A percentile compares a stretch with the other conserved stretches of the same genome.
Evolutionary conservation across 2,329 filamentous ascomycete genomes (phyloP).

Genomic region (Orbilia oligospora): DNA sequence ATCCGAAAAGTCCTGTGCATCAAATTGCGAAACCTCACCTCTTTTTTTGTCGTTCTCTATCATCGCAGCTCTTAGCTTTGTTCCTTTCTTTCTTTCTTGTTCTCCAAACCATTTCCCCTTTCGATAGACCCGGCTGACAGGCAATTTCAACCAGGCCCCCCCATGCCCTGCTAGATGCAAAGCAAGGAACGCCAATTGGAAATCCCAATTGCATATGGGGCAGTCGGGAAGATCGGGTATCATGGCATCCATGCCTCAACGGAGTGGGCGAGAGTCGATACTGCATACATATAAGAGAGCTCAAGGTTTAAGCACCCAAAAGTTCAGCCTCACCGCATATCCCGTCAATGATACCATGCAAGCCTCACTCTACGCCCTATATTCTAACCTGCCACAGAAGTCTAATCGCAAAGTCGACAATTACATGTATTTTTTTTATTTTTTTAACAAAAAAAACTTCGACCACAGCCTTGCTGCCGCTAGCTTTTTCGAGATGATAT

Average conservation of each 20-base stretch:
- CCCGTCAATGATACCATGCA: not conserved
- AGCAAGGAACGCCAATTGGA: conserved; percentile 39
- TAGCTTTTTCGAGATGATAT: not conserved
- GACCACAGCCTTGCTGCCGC: too few species aligned
- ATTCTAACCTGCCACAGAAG: too few species aligned
- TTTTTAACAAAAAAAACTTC: too few species aligned
- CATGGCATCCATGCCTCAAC: conserved; percentile 33
- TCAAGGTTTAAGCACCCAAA: too few species aligned
- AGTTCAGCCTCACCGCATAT: conserved; percentile 45
- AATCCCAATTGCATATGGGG: conserved; percentile 13
- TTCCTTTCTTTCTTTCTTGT: too few species aligned
- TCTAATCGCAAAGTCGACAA: not conserved
- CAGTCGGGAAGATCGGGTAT: conserved; percentile 54
- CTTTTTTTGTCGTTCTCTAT: not conserved
- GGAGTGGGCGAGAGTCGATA: conserved; percentile 16
- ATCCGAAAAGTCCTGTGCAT: conserved; percentile 8
- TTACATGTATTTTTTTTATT: too few species aligned
- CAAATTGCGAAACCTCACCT: not conserved
- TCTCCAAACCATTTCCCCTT: conserved; percentile 45
- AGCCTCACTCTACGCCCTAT: not conserved
- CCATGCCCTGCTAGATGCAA: conserved; percentile 1
- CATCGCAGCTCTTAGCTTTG: not conserved
- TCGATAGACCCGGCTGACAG: conserved; percentile 36
- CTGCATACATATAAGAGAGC: too few species aligned
- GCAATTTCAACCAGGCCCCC: conserved; percentile 12